phyloP scores from a whole-genome alignment of 371 early-diverging fungal species.

The Ordospora colligata region DNA sequence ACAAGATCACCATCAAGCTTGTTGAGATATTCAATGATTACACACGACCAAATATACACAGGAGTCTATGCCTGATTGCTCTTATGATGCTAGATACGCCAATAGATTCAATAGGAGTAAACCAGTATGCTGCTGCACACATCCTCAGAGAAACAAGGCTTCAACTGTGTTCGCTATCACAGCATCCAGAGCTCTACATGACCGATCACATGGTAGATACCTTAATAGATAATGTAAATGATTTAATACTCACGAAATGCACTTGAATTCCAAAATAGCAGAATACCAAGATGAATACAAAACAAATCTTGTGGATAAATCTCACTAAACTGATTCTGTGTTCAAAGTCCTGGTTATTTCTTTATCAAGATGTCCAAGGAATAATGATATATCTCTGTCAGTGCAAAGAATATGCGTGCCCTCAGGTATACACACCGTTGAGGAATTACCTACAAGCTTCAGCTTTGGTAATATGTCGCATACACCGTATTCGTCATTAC shows the following conservation, averaged over 20 bases:
- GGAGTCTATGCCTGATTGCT: not conserved
- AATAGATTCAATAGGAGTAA: not conserved
- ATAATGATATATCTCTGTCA: not conserved
- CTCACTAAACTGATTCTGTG: no score
- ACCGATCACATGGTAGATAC: not conserved
- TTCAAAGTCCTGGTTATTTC: not conserved
- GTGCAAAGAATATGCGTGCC: constrained; percentile 32
- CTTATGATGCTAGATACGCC: not conserved
- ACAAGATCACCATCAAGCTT: not conserved
- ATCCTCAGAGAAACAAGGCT: not conserved
- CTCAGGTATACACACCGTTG: constrained; percentile 9
- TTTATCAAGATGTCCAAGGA: constrained; percentile 3
- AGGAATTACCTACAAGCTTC: constrained; percentile 13
- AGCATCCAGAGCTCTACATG: not conserved
- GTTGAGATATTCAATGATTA: not conserved
- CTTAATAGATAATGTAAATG: not conserved
- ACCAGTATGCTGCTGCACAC: not conserved
- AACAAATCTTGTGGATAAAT: no score
- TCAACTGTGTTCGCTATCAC: not conserved
- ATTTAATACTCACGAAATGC: not conserved
- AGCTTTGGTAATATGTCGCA: constrained; percentile 10
- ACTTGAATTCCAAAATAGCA: no score
- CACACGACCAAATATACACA: not conserved
- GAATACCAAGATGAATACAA: no score
- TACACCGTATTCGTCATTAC: constrained; percentile 46